Evolutionary conservation across 129 eudicot species (phyloP).

Genomic region (Flaveria brownii): DNA sequence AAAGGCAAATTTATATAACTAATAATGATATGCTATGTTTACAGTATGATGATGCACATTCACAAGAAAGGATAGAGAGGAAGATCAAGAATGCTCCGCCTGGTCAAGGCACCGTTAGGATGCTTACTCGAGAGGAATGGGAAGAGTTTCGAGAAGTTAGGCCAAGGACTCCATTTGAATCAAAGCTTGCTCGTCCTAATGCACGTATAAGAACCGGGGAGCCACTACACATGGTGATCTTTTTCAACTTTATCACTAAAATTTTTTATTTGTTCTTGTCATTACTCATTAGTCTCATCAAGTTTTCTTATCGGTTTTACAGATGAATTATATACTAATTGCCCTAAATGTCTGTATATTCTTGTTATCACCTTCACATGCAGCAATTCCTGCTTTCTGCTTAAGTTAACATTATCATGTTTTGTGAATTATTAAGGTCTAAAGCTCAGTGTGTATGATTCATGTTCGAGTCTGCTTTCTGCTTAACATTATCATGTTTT

Average conservation of each 20-base stretch:
- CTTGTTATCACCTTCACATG: slow-evolving; percentile 5
- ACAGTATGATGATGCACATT: slow-evolving; percentile 79
- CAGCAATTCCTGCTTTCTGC: not conserved
- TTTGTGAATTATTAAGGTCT: not conserved
- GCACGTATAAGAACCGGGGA: slow-evolving; percentile 89
- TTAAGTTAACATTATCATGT: not conserved
- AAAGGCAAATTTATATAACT: not conserved
- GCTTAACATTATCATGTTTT: not conserved
- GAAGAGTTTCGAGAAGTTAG: slow-evolving; percentile 77
- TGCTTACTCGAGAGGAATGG: slow-evolving; percentile 95
- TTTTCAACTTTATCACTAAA: slow-evolving; percentile 18
- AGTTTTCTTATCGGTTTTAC: slow-evolving; percentile 8
- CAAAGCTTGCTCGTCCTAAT: slow-evolving; percentile 91
- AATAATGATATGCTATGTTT: slow-evolving; percentile 7
- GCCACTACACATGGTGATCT: slow-evolving; percentile 61
- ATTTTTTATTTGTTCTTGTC: slow-evolving; percentile 16
- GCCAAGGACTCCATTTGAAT: slow-evolving; percentile 97
- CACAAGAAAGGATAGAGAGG: slow-evolving; percentile 83
- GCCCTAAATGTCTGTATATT: not conserved
- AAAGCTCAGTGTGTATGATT: not conserved
- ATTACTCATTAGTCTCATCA: slow-evolving; percentile 13
- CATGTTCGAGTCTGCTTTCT: not conserved
- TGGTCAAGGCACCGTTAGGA: slow-evolving; percentile 89
- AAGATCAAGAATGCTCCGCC: slow-evolving; percentile 81
- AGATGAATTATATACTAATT: not conserved